A percentile compares a stretch with the other conserved stretches of the same genome.
phyloP scores from a whole-genome alignment of 73 alveolate genomes.

The Effrenium voratum region DNA sequence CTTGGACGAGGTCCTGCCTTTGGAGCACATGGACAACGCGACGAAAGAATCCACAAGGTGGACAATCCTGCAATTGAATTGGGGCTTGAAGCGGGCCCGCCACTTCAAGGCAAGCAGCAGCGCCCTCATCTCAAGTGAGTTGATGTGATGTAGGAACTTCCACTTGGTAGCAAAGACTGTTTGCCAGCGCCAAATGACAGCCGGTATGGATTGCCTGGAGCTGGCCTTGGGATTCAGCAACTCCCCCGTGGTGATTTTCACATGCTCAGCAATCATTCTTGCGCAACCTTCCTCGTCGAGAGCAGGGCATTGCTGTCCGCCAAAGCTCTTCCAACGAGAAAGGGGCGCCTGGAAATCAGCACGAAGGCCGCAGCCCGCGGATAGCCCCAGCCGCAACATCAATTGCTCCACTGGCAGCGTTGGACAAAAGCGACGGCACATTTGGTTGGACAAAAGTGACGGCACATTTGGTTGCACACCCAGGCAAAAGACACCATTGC shows the following conservation, averaged over 20 bases:
- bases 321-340: not conserved
- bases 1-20: not conserved
- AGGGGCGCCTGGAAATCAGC: not conserved
- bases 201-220: not conserved
- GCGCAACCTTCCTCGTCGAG: not conserved
- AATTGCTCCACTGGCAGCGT: not conserved
- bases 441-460: not conserved
- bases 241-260: not conserved
- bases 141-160: not conserved
- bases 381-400: not conserved
- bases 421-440: too few species aligned
- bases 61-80: not conserved
- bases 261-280: not conserved
- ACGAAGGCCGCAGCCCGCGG: not conserved
- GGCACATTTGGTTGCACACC: not conserved
- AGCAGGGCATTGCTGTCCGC: not conserved
- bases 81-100: not conserved
- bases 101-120: not conserved
- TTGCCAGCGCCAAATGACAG: slow-evolving; percentile 17
- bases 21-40: not conserved
- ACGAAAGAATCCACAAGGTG: too few species aligned
- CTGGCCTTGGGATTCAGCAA: not conserved
- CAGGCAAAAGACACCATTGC: not conserved
- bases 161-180: not conserved
- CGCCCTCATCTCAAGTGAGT: slow-evolving; percentile 8